phyloP scores from a whole-genome alignment of 2,329 filamentous ascomycete genomes.

The Aspergillus udagawae region DNA sequence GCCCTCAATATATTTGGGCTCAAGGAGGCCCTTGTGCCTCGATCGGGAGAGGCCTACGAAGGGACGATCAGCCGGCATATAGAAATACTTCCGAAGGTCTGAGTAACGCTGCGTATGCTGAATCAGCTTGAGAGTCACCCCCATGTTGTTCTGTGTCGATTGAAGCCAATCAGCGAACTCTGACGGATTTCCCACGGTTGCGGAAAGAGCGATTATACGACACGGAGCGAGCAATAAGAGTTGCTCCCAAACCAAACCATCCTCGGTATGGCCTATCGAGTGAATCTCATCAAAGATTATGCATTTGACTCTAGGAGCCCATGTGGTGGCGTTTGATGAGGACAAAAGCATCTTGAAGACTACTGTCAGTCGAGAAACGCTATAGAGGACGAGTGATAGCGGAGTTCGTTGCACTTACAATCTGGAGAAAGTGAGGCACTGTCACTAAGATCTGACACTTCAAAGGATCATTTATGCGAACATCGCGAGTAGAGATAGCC shows the following conservation, averaged over 20 bases:
- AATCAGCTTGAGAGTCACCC: slow-evolving; percentile 63
- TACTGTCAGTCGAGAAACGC: not conserved
- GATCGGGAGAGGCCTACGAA: slow-evolving; percentile 51
- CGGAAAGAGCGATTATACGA: slow-evolving; percentile 74
- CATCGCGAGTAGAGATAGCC: slow-evolving; percentile 74
- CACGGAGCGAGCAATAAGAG: slow-evolving; percentile 69
- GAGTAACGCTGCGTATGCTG: slow-evolving; percentile 68
- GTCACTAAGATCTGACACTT: slow-evolving; percentile 74
- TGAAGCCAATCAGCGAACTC: slow-evolving; percentile 68
- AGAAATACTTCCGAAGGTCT: slow-evolving; percentile 72
- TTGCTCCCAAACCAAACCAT: slow-evolving; percentile 76
- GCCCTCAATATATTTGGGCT: slow-evolving; percentile 45
- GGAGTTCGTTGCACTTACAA: slow-evolving; percentile 26
- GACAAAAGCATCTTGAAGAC: slow-evolving; percentile 57
- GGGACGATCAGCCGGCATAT: slow-evolving; percentile 46
- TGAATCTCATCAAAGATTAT: slow-evolving; percentile 84
- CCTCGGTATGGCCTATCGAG: slow-evolving; percentile 71
- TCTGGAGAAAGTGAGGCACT: slow-evolving; percentile 73
- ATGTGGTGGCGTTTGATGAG: slow-evolving; percentile 61
- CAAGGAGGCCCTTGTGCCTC: slow-evolving; percentile 29
- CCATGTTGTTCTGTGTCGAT: slow-evolving; percentile 60
- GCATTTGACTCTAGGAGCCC: slow-evolving; percentile 64
- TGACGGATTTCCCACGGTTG: slow-evolving; percentile 71
- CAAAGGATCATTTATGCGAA: slow-evolving; percentile 67
- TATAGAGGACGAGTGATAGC: not conserved